These are phyloP conservation scores for Exserohilum rostratum DNA, from an alignment of 2,329 filamentous ascomycete genomes.

Conservation along the genomic window DNA sequence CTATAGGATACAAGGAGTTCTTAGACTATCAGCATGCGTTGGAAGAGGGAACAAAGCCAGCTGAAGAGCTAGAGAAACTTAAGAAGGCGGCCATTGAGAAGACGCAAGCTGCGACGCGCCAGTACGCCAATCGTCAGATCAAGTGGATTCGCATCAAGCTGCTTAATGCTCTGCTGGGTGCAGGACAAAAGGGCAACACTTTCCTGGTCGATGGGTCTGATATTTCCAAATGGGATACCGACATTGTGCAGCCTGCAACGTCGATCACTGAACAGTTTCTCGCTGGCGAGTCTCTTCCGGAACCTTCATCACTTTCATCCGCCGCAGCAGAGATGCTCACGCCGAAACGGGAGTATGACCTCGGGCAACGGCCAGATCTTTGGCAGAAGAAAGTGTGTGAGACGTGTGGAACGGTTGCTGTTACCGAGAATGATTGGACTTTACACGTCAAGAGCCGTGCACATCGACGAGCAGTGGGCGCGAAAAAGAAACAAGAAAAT, in stretches of 20 bases:
- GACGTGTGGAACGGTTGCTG: conserved; percentile 66
- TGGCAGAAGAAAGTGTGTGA: conserved; percentile 69
- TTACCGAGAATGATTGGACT: conserved; percentile 64
- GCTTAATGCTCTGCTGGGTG: conserved; percentile 68
- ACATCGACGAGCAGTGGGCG: conserved; percentile 54
- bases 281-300: conserved; percentile 56
- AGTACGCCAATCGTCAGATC: conserved; percentile 84
- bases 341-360: conserved; percentile 59
- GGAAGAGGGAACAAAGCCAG: conserved; percentile 30
- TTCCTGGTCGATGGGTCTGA: conserved; percentile 85
- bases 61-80: conserved; percentile 59
- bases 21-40: conserved; percentile 66
- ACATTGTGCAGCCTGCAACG: conserved; percentile 71
- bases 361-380: conserved; percentile 51
- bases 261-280: conserved; percentile 70
- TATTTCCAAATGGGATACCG: conserved; percentile 62
- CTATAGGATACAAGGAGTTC: conserved; percentile 95
- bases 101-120: conserved; percentile 81
- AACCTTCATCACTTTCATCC: conserved; percentile 61
- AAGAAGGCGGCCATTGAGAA: conserved; percentile 69
- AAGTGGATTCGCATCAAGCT: conserved; percentile 88
- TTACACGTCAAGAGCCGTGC: conserved; percentile 61
- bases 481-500: conserved; percentile 36
- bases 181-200: conserved; percentile 61
- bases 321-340: conserved; percentile 63